A percentile compares a stretch with the other conserved stretches of the same genome.
These are phyloP conservation scores for Penicillium glabrum DNA, from an alignment of 2,329 filamentous ascomycete species.

Conservation along the genomic window DNA sequence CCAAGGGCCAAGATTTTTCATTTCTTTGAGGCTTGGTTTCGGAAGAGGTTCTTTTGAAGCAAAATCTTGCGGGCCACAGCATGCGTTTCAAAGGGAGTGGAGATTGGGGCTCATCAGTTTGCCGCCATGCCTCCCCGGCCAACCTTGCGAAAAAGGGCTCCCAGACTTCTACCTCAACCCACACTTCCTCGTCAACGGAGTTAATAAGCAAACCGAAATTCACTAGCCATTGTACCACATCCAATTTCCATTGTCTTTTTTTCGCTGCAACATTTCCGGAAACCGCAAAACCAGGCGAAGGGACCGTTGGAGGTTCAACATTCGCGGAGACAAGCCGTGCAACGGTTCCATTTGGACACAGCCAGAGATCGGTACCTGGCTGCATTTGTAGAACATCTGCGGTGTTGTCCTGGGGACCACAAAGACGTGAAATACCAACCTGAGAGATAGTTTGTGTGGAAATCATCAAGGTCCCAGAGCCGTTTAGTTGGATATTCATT, in stretches of 20 bases:
- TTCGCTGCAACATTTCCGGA: conserved; percentile 16
- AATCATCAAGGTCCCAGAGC: conserved; percentile 37
- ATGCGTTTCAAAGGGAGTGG: conserved; percentile 40
- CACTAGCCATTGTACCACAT: conserved; percentile 37
- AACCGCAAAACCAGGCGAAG: conserved; percentile 20
- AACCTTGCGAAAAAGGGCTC: conserved; percentile 40
- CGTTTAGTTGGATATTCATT: conserved; percentile 38
- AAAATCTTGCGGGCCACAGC: conserved; percentile 46
- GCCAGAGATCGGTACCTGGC: conserved; percentile 39
- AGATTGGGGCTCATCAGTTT: conserved; percentile 27
- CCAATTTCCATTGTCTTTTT: conserved; percentile 36
- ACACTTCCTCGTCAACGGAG: conserved; percentile 32
- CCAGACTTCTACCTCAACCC: conserved; percentile 45
- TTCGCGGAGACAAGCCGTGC: conserved; percentile 33
- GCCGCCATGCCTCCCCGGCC: conserved; percentile 32
- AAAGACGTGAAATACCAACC: conserved; percentile 35
- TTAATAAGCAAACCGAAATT: conserved; percentile 37
- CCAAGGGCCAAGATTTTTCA: conserved; percentile 16
- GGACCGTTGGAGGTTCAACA: conserved; percentile 17
- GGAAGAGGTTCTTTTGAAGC: conserved; percentile 37
- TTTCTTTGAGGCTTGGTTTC: neutral
- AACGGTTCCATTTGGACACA: conserved; percentile 41
- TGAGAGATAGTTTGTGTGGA: conserved; percentile 39
- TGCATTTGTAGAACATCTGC: conserved; percentile 16
- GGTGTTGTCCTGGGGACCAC: conserved; percentile 17